phyloP scores from a whole-genome alignment of 345 rosid species.

The Aquilaria sinensis region DNA sequence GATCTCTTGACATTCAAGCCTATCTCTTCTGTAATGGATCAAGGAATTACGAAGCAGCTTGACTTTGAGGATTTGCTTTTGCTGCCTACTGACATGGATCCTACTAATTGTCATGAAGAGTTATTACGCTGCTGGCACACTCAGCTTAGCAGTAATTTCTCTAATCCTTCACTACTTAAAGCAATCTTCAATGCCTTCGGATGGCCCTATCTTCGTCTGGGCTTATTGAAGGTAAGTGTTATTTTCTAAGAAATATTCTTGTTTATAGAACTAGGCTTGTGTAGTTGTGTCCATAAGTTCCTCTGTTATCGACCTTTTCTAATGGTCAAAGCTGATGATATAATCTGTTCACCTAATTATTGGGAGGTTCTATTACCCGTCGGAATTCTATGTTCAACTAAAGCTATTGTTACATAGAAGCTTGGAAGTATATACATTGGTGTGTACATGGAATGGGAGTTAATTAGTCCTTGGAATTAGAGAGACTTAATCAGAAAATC shows the following conservation, averaged over 20 bases:
- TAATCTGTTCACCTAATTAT: no score
- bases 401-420: no score
- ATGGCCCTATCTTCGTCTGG: conserved; percentile 71
- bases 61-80: conserved; percentile 76
- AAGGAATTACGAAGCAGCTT: conserved; percentile 67
- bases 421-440: no score
- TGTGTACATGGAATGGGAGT: no score
- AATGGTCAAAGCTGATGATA: background rate
- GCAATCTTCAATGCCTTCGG: conserved; percentile 81
- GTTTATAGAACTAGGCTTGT: background rate
- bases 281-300: no score
- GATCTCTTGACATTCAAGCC: conserved; percentile 54
- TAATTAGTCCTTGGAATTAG: no score
- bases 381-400: no score
- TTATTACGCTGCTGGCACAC: conserved; percentile 56
- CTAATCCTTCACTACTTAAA: conserved; percentile 55
- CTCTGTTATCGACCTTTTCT: background rate
- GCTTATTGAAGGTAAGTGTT: conserved; percentile 62
- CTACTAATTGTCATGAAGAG: conserved; percentile 55
- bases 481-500: no score
- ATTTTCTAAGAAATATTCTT: background rate
- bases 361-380: no score
- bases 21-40: conserved; percentile 52
- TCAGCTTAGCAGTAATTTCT: conserved; percentile 27
- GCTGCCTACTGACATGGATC: conserved; percentile 70